Percentiles rank a stretch among this genome's conserved stretches.
Conservation (phyloP, 139 green algal genomes). For the Chlamydomonas schloesseri region DNA sequence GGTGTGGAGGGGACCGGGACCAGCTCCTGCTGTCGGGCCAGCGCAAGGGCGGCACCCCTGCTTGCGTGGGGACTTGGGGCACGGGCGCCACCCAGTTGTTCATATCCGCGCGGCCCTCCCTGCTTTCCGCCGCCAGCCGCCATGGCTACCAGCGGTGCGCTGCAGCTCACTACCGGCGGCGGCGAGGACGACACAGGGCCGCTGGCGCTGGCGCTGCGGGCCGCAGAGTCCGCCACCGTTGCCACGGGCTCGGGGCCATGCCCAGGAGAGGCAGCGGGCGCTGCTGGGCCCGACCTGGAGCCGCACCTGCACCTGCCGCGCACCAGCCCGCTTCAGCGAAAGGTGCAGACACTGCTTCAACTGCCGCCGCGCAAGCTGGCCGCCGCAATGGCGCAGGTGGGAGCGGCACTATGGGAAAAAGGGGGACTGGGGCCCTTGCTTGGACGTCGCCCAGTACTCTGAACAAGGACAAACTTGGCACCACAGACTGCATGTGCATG, state of each 20-base stretch:
- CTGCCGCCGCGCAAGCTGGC: constrained; percentile 7
- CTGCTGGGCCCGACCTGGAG: not conserved
- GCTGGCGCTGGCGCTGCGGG: not conserved
- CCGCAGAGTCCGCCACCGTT: too few species aligned
- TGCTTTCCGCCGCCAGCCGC: not conserved
- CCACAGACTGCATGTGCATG: too few species aligned
- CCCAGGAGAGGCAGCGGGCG: not conserved
- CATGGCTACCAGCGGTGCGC: not conserved
- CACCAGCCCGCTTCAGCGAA: not conserved
- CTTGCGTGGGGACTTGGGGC: too few species aligned
- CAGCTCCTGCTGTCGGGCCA: too few species aligned
- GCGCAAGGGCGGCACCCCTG: too few species aligned
- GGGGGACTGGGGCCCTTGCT: too few species aligned
- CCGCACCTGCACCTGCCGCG: constrained; percentile 15
- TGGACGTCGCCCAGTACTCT: too few species aligned
- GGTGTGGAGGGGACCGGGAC: too few species aligned
- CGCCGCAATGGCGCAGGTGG: not conserved
- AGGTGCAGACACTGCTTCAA: not conserved
- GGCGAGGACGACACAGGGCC: not conserved
- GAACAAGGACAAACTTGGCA: too few species aligned
- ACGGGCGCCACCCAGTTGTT: too few species aligned
- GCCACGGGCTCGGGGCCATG: not conserved
- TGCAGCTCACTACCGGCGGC: constrained; percentile 9
- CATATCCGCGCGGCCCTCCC: too few species aligned
- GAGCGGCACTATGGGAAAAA: not conserved